A percentile compares a stretch with the other conserved stretches of the same genome.
Conservation (phyloP, 2,329 filamentous ascomycete genomes). For the Fusarium veterinarium region DNA sequence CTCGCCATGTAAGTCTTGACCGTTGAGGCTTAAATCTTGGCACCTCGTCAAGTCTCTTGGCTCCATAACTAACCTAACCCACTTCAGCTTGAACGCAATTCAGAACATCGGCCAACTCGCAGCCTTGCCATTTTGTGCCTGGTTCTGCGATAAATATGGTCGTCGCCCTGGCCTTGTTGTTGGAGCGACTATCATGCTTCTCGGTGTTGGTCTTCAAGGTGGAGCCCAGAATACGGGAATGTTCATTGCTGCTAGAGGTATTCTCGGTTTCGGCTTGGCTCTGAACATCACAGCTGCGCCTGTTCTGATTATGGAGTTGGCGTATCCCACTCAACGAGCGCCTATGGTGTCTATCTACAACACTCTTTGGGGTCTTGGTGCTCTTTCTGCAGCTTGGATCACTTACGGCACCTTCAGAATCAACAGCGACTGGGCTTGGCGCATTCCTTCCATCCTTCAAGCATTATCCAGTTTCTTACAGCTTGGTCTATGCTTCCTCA, state of each 20-base stretch:
- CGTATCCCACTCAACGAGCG: constrained; percentile 13
- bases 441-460: constrained; percentile 12
- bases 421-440: constrained; percentile 11
- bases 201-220: constrained; percentile 16
- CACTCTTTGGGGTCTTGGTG: constrained; percentile 15
- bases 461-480: constrained; percentile 1
- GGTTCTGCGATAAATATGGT: constrained; percentile 14
- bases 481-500: constrained; percentile 1
- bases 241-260: constrained; percentile 15
- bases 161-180: not conserved
- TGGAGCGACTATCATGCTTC: constrained; percentile 11
- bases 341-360: constrained; percentile 24
- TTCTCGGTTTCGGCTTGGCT: constrained; percentile 9
- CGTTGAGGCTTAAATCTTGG: not conserved
- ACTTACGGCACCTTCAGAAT: constrained; percentile 18
- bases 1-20: constrained; percentile 12
- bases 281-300: constrained; percentile 15
- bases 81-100: constrained; percentile 2
- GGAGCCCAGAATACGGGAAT: constrained; percentile 14
- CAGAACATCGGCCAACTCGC: constrained; percentile 18
- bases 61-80: not conserved
- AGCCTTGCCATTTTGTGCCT: constrained; percentile 15
- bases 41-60: not conserved
- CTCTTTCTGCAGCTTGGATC: constrained; percentile 11
- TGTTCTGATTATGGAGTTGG: constrained; percentile 16